Percentiles rank a stretch among this genome's conserved stretches.
phyloP scores from a whole-genome alignment of 352 stramenopile species.

The Phytophthora agathidicida region DNA sequence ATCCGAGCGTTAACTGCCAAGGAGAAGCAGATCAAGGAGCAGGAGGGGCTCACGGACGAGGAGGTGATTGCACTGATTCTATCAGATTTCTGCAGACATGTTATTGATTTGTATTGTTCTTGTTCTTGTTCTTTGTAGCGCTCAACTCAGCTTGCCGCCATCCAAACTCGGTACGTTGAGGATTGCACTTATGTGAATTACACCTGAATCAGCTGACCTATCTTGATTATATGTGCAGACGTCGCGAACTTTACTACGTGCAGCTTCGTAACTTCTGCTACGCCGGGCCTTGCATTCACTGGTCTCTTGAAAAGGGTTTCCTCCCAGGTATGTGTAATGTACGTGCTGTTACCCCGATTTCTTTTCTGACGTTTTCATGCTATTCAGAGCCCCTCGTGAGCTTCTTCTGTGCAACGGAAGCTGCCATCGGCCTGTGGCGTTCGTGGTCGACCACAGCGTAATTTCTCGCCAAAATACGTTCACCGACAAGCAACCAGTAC shows the following conservation, averaged over 20 bases:
- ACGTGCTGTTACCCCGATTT: too few relatives aligned
- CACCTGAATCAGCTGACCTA: not conserved
- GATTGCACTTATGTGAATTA: not conserved
- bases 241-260: slow-evolving; percentile 77
- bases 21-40: slow-evolving; percentile 57
- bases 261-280: slow-evolving; percentile 86
- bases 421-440: slow-evolving; percentile 72
- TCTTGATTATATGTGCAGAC: slow-evolving; percentile 32
- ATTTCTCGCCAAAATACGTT: slow-evolving; percentile 12
- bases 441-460: slow-evolving; percentile 66
- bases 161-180: slow-evolving; percentile 49
- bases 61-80: slow-evolving; percentile 42
- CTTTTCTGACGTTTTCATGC: not conserved
- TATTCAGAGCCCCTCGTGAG: slow-evolving; percentile 66
- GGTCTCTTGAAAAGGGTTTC: slow-evolving; percentile 73
- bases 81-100: not conserved
- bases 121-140: slow-evolving; percentile 36
- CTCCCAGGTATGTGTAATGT: slow-evolving; percentile 62
- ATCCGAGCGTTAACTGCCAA: slow-evolving; percentile 66
- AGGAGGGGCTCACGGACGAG: slow-evolving; percentile 58
- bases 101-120: not conserved
- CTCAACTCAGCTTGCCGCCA: slow-evolving; percentile 39
- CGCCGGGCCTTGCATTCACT: slow-evolving; percentile 82
- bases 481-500: not conserved
- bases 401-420: slow-evolving; percentile 75